These are phyloP conservation scores for Thermoascus crustaceus DNA, from an alignment of 2,329 filamentous ascomycete genomes.

Conservation along the genomic window DNA sequence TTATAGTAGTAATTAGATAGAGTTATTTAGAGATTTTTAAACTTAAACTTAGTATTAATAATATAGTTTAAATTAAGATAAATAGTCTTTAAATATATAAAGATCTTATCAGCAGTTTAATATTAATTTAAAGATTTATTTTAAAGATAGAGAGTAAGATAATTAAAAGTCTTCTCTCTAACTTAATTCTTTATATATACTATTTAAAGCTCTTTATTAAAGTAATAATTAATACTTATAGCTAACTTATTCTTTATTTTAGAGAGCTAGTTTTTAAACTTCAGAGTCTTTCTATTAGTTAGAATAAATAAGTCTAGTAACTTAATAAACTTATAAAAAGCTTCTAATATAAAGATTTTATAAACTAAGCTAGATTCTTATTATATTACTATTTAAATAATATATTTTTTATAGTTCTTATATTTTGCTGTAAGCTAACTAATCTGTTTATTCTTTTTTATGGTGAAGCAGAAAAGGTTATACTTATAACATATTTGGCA, in stretches of 20 bases:
- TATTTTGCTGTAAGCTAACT: no score
- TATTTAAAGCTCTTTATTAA: background rate
- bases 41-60: background rate
- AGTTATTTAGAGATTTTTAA: background rate
- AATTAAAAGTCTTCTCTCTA: background rate
- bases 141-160: background rate
- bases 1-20: background rate
- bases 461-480: no score
- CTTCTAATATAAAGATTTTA: no score
- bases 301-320: no score
- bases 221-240: slow-evolving; percentile 4
- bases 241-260: slow-evolving; percentile 5
- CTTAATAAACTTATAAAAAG: no score
- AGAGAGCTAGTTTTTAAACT: slow-evolving; percentile 6
- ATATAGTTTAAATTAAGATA: background rate
- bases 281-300: slow-evolving; percentile 6
- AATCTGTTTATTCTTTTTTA: no score
- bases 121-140: background rate
- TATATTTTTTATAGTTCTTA: no score
- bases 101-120: background rate
- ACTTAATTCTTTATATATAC: slow-evolving; percentile 1
- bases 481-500: no score
- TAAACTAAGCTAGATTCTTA: no score
- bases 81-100: background rate
- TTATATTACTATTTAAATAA: no score